Percentiles rank a stretch among this genome's conserved stretches.
Evolutionary conservation across 768 basidiomycete species (phyloP).

Genomic region (Phlegmacium glaucopus): DNA sequence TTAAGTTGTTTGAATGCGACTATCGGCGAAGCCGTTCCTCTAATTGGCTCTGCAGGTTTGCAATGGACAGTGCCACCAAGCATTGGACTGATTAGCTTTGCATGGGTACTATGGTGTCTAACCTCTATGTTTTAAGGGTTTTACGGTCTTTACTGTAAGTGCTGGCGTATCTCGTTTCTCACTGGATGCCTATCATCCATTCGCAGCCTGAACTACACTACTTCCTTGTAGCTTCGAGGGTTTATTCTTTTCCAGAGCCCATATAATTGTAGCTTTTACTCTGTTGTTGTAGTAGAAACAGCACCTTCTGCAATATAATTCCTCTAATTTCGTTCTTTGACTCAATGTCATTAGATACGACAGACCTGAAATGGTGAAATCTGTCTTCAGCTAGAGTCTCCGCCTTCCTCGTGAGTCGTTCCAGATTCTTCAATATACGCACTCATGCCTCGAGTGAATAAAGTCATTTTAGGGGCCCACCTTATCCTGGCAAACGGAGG

Average conservation of each 20-base stretch:
- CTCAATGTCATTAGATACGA: conserved; percentile 52
- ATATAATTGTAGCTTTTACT: conserved; percentile 47
- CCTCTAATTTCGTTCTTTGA: background rate
- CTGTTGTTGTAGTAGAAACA: conserved; percentile 94
- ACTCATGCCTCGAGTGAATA: conserved; percentile 95
- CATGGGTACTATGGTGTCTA: conserved; percentile 19
- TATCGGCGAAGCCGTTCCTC: conserved; percentile 54
- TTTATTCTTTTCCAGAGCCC: no score
- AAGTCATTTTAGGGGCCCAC: conserved; percentile 92
- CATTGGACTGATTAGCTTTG: conserved; percentile 17
- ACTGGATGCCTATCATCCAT: background rate
- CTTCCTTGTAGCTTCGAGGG: no score
- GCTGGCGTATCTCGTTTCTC: no score
- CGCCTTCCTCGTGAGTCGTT: conserved; percentile 93
- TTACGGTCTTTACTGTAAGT: no score
- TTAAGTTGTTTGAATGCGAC: conserved; percentile 61
- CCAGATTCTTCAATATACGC: conserved; percentile 96
- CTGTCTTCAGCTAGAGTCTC: conserved; percentile 82
- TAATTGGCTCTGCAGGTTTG: conserved; percentile 38
- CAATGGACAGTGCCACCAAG: conserved; percentile 13
- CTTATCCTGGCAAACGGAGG: conserved; percentile 97
- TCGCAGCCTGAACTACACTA: no score
- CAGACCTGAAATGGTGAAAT: conserved; percentile 81
- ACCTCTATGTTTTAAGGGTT: conserved; percentile 15
- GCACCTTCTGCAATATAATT: conserved; percentile 61